A percentile compares a stretch with the other conserved stretches of the same genome.
phyloP scores from a whole-genome alignment of 129 eudicot genomes.

The Helianthus tuberosus region DNA sequence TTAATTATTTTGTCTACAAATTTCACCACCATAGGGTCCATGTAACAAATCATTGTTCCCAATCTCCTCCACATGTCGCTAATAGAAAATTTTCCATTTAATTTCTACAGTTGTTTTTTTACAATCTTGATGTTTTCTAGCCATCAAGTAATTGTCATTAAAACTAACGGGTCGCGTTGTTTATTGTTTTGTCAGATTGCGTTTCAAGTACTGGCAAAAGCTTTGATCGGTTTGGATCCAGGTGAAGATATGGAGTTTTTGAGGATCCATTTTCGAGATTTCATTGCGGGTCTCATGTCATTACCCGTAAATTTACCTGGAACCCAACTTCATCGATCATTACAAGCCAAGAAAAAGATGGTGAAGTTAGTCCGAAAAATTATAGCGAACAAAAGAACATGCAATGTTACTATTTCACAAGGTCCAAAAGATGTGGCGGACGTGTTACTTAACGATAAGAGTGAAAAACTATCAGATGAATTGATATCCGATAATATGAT shows the following conservation, averaged over 20 bases:
- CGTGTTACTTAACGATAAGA: conserved; percentile 59
- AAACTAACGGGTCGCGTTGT: neutral
- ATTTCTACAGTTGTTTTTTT: conserved; percentile 17
- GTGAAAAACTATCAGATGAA: conserved; percentile 67
- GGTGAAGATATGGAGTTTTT: conserved; percentile 82
- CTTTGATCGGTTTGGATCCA: conserved; percentile 76
- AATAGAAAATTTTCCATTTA: conserved; percentile 17
- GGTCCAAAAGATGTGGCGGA: conserved; percentile 67
- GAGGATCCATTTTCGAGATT: conserved; percentile 73
- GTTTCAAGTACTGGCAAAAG: conserved; percentile 85
- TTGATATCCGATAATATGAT: conserved; percentile 80
- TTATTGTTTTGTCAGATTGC: conserved; percentile 61
- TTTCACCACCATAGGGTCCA: conserved; percentile 47
- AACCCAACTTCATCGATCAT: conserved; percentile 73
- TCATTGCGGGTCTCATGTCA: conserved; percentile 90
- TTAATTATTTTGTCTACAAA: conserved; percentile 43
- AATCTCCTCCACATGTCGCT: conserved; percentile 31
- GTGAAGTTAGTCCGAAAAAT: conserved; percentile 58
- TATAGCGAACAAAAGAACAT: conserved; percentile 49
- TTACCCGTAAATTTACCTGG: conserved; percentile 86
- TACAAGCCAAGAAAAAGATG: conserved; percentile 88
- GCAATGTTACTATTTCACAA: neutral
- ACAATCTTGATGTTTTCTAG: conserved; percentile 4
- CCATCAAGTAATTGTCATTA: neutral
- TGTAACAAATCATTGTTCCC: conserved; percentile 36